Evolutionary conservation across 2,329 filamentous ascomycete genomes (phyloP), one percentile per base, ranked within the genome.

Genomic region (Fusarium acutatum): DNA sequence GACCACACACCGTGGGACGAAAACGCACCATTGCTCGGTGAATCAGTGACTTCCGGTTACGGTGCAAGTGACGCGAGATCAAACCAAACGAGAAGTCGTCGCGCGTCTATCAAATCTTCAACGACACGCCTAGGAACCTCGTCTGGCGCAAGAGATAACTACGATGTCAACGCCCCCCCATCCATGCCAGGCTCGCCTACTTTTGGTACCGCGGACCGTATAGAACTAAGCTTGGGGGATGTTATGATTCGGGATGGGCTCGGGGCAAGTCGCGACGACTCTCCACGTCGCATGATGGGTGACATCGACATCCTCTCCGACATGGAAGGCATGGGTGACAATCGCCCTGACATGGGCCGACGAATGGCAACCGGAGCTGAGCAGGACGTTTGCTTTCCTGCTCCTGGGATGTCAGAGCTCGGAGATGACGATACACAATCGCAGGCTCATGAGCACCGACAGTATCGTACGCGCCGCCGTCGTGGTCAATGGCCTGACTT

Each of bases 361-460:
- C 87, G 92, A 41, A 87, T 91, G 73, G 86, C 88, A 18, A 81
- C 92, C 18, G 87, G 91, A 17, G 93, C 91, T 0, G 91, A 96
- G 77, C 93, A 93, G 73, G 96, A 98, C 82, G 95, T 98, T 2
- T 98, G 96, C 84, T 98, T 97, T 78, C 96, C 95, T 1, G 90
- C 93, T 61, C 91, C 80, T 14, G 82, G 78, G 34, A 82, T 95
- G 82, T 96, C 94, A 1, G 94, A 97, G 77, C 85, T 96, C 53
- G 94, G 88, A 34, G 93, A 96, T 37, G 94, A 97, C 52, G 94
- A 96, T 54, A 82, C 87, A 13, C 84, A 84, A 47, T 82, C 84
- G 9, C 87, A 88, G 9, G 85, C 83, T 76, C 71, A 79, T 73
- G 77, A 83, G 78, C 64, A 75, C 74, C 74, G 80, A 30, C 80